These are phyloP conservation scores for Suillus lakei DNA, from an alignment of 768 basidiomycete species.

Conservation along the genomic window DNA sequence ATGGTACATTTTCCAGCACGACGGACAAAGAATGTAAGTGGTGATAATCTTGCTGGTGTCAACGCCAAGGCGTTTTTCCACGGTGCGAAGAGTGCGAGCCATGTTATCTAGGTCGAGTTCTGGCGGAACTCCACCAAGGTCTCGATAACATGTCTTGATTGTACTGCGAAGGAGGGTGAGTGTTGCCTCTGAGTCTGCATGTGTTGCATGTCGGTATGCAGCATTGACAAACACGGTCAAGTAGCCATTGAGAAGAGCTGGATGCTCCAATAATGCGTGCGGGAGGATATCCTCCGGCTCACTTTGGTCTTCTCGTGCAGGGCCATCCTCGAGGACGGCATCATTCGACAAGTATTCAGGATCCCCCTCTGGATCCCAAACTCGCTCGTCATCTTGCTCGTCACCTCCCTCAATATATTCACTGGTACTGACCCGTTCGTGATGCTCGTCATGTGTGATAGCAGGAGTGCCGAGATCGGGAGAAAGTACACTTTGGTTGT, in stretches of 20 bases:
- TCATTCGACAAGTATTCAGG: not conserved
- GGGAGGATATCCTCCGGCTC: not conserved
- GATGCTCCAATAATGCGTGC: not conserved
- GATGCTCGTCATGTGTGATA: not conserved
- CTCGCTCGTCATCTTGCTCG: not conserved
- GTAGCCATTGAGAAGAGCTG: conserved; percentile 2
- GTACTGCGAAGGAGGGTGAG: not conserved
- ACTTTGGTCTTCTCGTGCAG: not conserved
- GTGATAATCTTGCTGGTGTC: not conserved
- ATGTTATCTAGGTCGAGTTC: not conserved
- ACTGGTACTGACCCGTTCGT: not conserved
- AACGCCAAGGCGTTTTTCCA: conserved; percentile 2
- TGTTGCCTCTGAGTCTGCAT: not conserved
- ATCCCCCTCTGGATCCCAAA: not conserved
- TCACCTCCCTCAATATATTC: not conserved
- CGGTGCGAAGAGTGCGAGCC: not conserved
- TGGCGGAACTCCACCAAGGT: not conserved
- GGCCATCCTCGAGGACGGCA: not conserved
- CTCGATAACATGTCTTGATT: not conserved
- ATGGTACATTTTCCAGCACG: conserved; percentile 8
- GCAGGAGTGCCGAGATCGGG: not conserved
- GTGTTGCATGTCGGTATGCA: conserved; percentile 1
- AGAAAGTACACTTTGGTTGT: conserved; percentile 1
- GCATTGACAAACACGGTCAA: not conserved
- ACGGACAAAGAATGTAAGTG: conserved; percentile 1